Conservation (phyloP, 2,329 filamentous ascomycete species). For the Aphanoascus verrucosus region DNA sequence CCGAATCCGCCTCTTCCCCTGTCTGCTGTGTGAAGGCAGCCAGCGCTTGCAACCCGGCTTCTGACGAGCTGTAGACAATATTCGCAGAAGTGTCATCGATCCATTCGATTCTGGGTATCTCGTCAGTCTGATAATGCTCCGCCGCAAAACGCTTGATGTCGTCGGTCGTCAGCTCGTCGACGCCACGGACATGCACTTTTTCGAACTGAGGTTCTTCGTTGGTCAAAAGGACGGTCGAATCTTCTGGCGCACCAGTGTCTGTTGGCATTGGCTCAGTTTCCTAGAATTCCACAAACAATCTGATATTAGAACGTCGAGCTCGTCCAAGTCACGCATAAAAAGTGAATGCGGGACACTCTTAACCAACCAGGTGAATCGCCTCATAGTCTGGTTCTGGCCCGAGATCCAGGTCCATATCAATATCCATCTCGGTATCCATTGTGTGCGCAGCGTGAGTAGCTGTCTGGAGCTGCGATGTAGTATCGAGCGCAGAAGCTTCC, state of each 20-base stretch:
- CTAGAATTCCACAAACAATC: not conserved
- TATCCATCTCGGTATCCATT: conserved; percentile 47
- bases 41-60: conserved; percentile 46
- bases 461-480: conserved; percentile 12
- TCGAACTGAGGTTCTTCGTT: conserved; percentile 33
- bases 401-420: conserved; percentile 59
- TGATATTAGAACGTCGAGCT: too few relatives aligned
- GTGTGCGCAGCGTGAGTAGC: conserved; percentile 14
- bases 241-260: conserved; percentile 7
- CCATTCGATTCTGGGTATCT: conserved; percentile 67
- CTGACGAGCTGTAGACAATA: conserved; percentile 56
- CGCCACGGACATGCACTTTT: conserved; percentile 74
- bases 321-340: too few relatives aligned
- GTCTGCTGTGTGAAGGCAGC: conserved; percentile 36
- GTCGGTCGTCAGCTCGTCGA: conserved; percentile 69
- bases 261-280: not conserved
- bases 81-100: conserved; percentile 90
- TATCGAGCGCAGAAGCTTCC: conserved; percentile 18
- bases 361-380: conserved; percentile 21
- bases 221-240: conserved; percentile 18
- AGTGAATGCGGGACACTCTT: not conserved
- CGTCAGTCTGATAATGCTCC: conserved; percentile 51
- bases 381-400: conserved; percentile 39
- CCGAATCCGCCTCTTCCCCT: conserved; percentile 20
- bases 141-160: conserved; percentile 67